Evolutionary conservation across 2,329 filamentous ascomycete genomes (phyloP).

Genomic region (Claviceps sp.): DNA sequence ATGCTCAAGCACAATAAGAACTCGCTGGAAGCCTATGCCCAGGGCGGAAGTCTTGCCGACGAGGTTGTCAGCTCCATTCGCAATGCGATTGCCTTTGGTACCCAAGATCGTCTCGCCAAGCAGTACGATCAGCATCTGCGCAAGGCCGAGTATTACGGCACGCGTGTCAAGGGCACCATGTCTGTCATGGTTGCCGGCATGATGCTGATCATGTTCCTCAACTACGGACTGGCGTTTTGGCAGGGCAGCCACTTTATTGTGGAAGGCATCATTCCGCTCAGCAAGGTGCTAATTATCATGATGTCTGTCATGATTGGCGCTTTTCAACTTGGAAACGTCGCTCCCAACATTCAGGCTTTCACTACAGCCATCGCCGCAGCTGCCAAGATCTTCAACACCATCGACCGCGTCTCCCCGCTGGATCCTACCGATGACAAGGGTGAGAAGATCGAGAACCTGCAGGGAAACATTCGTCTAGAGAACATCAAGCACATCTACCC

Average conservation of each 20-base stretch:
- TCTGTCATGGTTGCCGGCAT: constrained; percentile 71
- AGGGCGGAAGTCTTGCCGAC: constrained; percentile 78
- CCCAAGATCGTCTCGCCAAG: constrained; percentile 77
- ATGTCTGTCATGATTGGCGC: constrained; percentile 89
- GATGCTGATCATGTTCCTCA: constrained; percentile 75
- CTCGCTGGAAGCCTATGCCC: constrained; percentile 65
- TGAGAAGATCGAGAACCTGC: constrained; percentile 56
- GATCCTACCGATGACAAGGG: constrained; percentile 61
- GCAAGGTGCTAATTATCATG: constrained; percentile 68
- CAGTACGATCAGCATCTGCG: constrained; percentile 69
- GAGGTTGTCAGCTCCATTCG: constrained; percentile 90
- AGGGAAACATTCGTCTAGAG: constrained; percentile 68
- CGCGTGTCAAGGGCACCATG: constrained; percentile 58
- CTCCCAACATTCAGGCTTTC: constrained; percentile 77
- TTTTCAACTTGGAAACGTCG: constrained; percentile 78
- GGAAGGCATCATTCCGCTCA: constrained; percentile 49
- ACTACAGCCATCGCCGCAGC: constrained; percentile 72
- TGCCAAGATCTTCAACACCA: constrained; percentile 85
- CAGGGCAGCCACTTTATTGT: constrained; percentile 67
- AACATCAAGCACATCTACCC: constrained; percentile 90
- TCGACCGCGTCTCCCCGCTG: constrained; percentile 75
- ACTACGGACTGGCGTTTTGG: constrained; percentile 83
- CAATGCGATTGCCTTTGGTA: constrained; percentile 85
- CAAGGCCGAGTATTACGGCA: constrained; percentile 62
- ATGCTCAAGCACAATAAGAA: constrained; percentile 72